A percentile compares a stretch with the other conserved stretches of the same genome.
phyloP scores from a whole-genome alignment of 768 basidiomycete species.

The Suillus clintonianus region DNA sequence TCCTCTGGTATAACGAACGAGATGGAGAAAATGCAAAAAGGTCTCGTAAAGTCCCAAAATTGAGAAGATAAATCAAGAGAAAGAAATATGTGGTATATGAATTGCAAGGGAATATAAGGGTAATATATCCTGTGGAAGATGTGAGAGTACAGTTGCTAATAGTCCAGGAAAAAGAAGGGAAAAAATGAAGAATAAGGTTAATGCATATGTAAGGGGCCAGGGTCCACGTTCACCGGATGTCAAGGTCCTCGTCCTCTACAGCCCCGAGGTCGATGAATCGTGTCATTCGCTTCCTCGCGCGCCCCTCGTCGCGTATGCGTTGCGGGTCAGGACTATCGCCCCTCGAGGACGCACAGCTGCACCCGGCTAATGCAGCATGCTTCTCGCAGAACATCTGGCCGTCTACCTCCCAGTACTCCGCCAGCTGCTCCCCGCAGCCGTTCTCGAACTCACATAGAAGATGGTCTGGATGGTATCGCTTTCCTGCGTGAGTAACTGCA shows the following conservation, averaged over 20 bases:
- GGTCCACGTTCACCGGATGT: slow-evolving; percentile 29
- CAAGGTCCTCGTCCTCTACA: slow-evolving; percentile 27
- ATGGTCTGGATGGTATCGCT: slow-evolving; percentile 87
- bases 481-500: slow-evolving; percentile 80
- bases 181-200: not conserved
- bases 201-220: not conserved
- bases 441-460: slow-evolving; percentile 76
- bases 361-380: slow-evolving; percentile 50
- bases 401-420: slow-evolving; percentile 90
- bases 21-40: not conserved
- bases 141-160: slow-evolving; percentile 1
- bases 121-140: not conserved
- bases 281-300: slow-evolving; percentile 77
- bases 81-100: not conserved
- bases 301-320: slow-evolving; percentile 35
- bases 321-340: slow-evolving; percentile 14
- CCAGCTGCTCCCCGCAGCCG: slow-evolving; percentile 56
- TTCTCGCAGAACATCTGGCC: slow-evolving; percentile 84
- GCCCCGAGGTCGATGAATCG: slow-evolving; percentile 71
- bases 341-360: slow-evolving; percentile 24
- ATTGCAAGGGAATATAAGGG: not conserved
- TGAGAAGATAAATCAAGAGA: not conserved
- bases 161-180: not conserved
- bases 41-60: not conserved
- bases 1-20: not conserved